phyloP scores from a whole-genome alignment of 2,329 filamentous ascomycete genomes.

The Aspergillus pseudoterreus region DNA sequence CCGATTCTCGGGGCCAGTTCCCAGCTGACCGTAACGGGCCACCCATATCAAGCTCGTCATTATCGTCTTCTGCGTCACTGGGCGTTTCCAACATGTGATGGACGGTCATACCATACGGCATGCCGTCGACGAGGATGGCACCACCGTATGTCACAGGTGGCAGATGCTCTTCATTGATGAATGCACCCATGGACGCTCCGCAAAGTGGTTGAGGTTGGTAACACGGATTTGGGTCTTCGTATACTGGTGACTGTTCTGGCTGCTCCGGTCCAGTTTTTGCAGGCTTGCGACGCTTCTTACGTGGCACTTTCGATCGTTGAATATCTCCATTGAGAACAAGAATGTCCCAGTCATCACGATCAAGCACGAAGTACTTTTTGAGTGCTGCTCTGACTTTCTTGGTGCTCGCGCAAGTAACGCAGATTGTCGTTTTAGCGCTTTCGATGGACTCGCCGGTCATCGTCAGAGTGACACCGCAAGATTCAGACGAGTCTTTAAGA shows the following conservation, averaged over 20 bases:
- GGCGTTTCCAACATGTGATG: constrained; percentile 85
- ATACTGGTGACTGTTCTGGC: constrained; percentile 22
- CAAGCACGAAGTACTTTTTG: constrained; percentile 55
- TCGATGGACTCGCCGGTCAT: constrained; percentile 57
- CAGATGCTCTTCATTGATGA: constrained; percentile 77
- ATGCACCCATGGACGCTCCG: constrained; percentile 90
- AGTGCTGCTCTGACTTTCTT: constrained; percentile 57
- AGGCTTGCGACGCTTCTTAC: constrained; percentile 38
- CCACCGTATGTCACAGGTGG: constrained; percentile 90
- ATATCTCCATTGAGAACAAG: constrained; percentile 60
- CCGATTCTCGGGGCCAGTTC: constrained; percentile 27
- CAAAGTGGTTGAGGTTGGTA: constrained; percentile 77
- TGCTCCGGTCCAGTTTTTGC: constrained; percentile 27
- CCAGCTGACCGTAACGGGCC: constrained; percentile 45
- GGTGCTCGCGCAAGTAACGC: constrained; percentile 59
- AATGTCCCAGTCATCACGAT: constrained; percentile 55
- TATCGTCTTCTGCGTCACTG: constrained; percentile 51
- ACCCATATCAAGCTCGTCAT: constrained; percentile 26
- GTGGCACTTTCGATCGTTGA: constrained; percentile 51
- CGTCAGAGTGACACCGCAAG: constrained; percentile 58
- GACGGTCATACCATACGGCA: constrained; percentile 89
- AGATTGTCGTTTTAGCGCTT: constrained; percentile 58
- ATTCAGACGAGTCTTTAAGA: constrained; percentile 57
- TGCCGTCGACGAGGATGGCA: constrained; percentile 76
- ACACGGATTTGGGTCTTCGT: constrained; percentile 57